These are phyloP conservation scores for Dryadomyces quercus-mongolicae DNA, from an alignment of 2,329 filamentous ascomycete species.

Conservation along the genomic window DNA sequence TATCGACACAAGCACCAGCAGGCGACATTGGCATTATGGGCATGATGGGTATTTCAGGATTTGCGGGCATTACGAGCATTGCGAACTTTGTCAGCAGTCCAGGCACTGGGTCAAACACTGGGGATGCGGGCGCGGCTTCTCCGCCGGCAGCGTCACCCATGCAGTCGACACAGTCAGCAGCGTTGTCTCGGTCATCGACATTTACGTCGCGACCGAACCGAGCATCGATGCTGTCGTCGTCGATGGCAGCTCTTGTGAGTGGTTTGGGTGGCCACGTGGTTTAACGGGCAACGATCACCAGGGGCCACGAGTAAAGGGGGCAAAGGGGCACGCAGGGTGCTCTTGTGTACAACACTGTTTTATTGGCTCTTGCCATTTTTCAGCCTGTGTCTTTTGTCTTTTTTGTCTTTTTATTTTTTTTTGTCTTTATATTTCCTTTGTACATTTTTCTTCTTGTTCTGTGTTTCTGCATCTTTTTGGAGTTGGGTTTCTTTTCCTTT, in stretches of 20 bases:
- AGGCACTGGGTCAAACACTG: too few species aligned
- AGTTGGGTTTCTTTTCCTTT: neutral
- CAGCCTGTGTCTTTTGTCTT: neutral
- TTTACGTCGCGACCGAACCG: neutral
- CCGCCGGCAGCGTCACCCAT: conserved; percentile 3
- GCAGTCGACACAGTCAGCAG: neutral
- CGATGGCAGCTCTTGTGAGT: conserved; percentile 10
- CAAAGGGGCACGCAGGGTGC: neutral
- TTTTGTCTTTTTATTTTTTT: neutral
- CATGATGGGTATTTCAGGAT: too few species aligned
- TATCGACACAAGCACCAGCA: too few species aligned
- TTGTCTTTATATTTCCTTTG: neutral
- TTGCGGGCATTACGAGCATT: too few species aligned
- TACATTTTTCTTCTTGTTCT: neutral
- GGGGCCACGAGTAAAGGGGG: neutral
- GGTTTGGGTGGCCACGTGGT: conserved; percentile 9
- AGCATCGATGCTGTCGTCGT: conserved; percentile 7
- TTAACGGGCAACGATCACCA: neutral
- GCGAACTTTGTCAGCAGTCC: too few species aligned
- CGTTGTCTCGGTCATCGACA: neutral
- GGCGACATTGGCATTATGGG: too few species aligned
- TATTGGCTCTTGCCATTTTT: neutral
- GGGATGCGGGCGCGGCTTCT: neutral
- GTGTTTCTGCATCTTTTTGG: neutral
- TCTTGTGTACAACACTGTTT: neutral